Conservation (phyloP, 179 eudicot species). For the Silene coronaria region DNA sequence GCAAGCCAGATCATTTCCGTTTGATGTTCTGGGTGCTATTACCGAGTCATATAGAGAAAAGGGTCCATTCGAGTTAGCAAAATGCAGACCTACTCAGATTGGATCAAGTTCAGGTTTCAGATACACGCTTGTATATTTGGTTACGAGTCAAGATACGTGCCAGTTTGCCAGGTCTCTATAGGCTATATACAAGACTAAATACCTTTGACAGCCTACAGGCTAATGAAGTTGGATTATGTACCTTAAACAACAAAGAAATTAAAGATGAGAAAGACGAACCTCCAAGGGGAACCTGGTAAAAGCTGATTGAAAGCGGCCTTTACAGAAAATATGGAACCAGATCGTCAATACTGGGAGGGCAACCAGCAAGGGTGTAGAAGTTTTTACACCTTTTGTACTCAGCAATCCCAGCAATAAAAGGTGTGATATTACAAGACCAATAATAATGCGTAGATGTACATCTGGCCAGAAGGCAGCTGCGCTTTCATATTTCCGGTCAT, state of each 20-base stretch:
- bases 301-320: constrained; percentile 84
- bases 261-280: constrained; percentile 35
- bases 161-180: no score
- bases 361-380: constrained; percentile 50
- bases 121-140: no score
- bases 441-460: constrained; percentile 66
- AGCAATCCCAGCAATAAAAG: constrained; percentile 65
- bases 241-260: constrained; percentile 4
- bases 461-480: constrained; percentile 92
- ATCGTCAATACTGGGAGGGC: constrained; percentile 72
- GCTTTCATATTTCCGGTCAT: constrained; percentile 80
- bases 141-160: no score
- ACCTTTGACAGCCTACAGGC: neutral
- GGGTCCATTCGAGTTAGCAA: no score
- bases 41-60: no score
- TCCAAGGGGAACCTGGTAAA: constrained; percentile 64
- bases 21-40: no score
- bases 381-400: constrained; percentile 37
- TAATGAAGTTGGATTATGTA: neutral
- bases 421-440: constrained; percentile 69
- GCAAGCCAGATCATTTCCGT: no score
- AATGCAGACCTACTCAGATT: no score
- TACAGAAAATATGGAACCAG: constrained; percentile 77
- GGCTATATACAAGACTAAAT: neutral
- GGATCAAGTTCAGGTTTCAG: no score